Evolutionary conservation across 2,329 filamentous ascomycete genomes (phyloP).

Genomic region (Scedosporium boydii): DNA sequence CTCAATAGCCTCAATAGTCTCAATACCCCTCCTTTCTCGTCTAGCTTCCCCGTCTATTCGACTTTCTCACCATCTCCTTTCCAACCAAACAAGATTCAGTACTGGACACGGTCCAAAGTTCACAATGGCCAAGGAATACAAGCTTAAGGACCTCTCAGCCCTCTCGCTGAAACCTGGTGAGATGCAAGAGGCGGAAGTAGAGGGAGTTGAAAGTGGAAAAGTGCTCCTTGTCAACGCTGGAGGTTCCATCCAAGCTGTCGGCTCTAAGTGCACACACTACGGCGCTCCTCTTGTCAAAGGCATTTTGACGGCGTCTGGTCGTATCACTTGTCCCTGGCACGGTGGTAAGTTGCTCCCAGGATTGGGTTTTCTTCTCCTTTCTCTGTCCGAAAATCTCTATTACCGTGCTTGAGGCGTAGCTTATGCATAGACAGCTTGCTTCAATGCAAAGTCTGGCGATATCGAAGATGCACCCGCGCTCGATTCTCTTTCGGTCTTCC

Average conservation of each 20-base stretch:
- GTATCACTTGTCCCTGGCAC: slow-evolving; percentile 92
- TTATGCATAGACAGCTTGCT: slow-evolving; percentile 58
- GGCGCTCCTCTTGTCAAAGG: slow-evolving; percentile 84
- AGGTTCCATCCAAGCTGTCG: slow-evolving; percentile 68
- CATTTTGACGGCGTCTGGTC: slow-evolving; percentile 70
- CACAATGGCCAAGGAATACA: slow-evolving; percentile 40
- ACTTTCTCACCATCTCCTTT: neutral
- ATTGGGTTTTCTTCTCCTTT: neutral
- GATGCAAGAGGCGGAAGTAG: slow-evolving; percentile 83
- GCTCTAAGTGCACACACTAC: slow-evolving; percentile 82
- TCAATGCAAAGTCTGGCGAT: slow-evolving; percentile 80
- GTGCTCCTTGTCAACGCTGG: slow-evolving; percentile 75
- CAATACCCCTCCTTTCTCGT: neutral
- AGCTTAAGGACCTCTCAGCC: slow-evolving; percentile 67
- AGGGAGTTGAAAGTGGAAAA: slow-evolving; percentile 78
- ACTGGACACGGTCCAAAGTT: neutral
- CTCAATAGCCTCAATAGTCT: neutral
- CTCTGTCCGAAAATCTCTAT: neutral
- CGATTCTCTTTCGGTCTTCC: slow-evolving; percentile 76
- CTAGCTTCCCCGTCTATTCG: neutral
- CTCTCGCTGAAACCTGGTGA: slow-evolving; percentile 69
- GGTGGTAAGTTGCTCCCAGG: slow-evolving; percentile 51
- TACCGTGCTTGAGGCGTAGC: slow-evolving; percentile 4
- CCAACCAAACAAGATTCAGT: neutral
- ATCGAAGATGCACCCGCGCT: slow-evolving; percentile 91